Conservation (phyloP, 768 basidiomycete genomes). For the Termitomyces bulborhizus region DNA sequence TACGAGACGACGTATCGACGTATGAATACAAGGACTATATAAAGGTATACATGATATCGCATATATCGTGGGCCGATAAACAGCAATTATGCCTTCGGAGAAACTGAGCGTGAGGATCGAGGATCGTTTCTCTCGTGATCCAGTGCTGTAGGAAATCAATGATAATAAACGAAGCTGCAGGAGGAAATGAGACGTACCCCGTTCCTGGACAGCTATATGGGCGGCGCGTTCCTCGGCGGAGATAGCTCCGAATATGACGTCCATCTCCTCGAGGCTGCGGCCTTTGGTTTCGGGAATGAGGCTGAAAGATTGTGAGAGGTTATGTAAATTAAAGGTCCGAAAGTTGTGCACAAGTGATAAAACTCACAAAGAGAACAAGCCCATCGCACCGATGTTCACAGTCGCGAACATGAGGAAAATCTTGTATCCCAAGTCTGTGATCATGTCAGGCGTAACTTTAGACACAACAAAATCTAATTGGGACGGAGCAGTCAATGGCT, state of each 20-base stretch:
- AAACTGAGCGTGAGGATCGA: not conserved
- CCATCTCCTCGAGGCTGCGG: constrained; percentile 47
- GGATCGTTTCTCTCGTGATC: constrained; percentile 2
- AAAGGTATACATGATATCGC: not conserved
- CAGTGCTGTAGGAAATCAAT: not conserved
- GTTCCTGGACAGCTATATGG: constrained; percentile 43
- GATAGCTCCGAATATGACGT: constrained; percentile 51
- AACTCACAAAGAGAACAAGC: constrained; percentile 53
- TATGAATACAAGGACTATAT: not conserved
- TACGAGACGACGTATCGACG: no score
- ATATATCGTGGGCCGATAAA: not conserved
- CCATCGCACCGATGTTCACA: constrained; percentile 70
- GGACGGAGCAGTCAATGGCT: not conserved
- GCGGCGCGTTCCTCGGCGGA: constrained; percentile 45
- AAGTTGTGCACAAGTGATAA: not conserved
- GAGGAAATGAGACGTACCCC: constrained; percentile 16
- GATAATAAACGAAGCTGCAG: not conserved
- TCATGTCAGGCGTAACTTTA: constrained; percentile 63
- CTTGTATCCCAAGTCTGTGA: constrained; percentile 60
- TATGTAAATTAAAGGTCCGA: not conserved
- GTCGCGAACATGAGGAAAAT: constrained; percentile 74
- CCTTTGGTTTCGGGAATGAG: constrained; percentile 61
- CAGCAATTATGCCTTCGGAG: not conserved
- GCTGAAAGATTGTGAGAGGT: constrained; percentile 11
- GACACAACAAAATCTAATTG: constrained; percentile 63